A percentile compares a stretch with the other conserved stretches of the same genome.
phyloP scores from a whole-genome alignment of 2,329 filamentous ascomycete species.

The Talaromyces sp. region DNA sequence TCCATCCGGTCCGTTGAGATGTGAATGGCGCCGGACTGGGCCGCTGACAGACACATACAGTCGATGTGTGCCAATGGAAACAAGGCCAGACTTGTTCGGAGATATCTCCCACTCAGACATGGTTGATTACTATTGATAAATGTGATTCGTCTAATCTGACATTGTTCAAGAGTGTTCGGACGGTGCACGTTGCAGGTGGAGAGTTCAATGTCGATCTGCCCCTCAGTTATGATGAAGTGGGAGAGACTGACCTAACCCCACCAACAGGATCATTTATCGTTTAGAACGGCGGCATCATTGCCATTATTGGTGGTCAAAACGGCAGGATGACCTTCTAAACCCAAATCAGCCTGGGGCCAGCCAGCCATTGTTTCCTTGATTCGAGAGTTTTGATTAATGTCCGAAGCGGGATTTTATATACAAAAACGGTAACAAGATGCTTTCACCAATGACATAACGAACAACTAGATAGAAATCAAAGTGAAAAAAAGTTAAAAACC shows the following conservation, averaged over 20 bases:
- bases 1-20: background rate
- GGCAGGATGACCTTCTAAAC: background rate
- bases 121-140: background rate
- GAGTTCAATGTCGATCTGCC: background rate
- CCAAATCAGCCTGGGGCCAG: background rate
- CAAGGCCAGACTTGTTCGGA: slow-evolving; percentile 14
- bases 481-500: background rate
- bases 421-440: slow-evolving; percentile 8
- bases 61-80: slow-evolving; percentile 28
- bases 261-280: background rate
- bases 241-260: background rate
- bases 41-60: slow-evolving; percentile 27
- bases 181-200: background rate
- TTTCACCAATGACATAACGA: background rate
- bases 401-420: slow-evolving; percentile 8
- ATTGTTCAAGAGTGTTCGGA: background rate
- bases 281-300: background rate
- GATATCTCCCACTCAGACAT: slow-evolving; percentile 6
- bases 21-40: slow-evolving; percentile 13
- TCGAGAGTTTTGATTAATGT: background rate
- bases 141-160: background rate
- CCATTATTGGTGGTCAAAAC: background rate
- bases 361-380: background rate
- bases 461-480: background rate
- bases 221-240: background rate